Percentiles rank a stretch among this genome's conserved stretches.
phyloP scores from a whole-genome alignment of 352 stramenopile species.

The Hyaloperonospora brassicae region DNA sequence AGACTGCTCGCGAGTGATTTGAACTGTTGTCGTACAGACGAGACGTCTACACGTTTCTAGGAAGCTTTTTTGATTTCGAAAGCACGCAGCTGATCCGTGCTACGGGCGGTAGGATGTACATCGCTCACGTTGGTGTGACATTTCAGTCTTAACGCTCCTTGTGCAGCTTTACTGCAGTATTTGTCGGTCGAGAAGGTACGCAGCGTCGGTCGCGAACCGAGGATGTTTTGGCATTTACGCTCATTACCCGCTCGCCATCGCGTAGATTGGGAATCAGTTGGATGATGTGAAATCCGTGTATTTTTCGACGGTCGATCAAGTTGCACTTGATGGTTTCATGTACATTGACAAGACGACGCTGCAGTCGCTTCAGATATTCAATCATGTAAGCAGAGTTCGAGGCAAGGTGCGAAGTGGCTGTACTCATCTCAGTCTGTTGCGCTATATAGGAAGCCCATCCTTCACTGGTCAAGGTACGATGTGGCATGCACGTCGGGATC shows the following conservation, averaged over 20 bases:
- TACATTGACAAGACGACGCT: constrained; percentile 65
- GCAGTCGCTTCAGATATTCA: constrained; percentile 79
- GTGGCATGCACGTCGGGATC: background rate
- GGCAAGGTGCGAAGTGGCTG: background rate
- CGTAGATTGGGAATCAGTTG: constrained; percentile 76
- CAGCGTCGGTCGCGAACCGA: background rate
- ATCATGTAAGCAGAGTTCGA: constrained; percentile 32
- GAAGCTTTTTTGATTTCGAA: constrained; percentile 79
- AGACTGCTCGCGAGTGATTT: background rate
- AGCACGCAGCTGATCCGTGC: constrained; percentile 64
- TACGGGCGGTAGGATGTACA: constrained; percentile 43
- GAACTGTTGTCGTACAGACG: constrained; percentile 22
- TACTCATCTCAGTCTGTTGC: constrained; percentile 7
- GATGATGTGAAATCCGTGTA: constrained; percentile 46
- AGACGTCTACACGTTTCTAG: constrained; percentile 55
- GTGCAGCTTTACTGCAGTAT: constrained; percentile 57
- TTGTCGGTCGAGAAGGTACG: constrained; percentile 61
- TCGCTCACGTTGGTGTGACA: background rate
- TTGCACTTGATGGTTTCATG: constrained; percentile 73
- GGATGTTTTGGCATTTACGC: background rate
- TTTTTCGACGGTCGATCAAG: constrained; percentile 53
- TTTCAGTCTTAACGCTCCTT: background rate
- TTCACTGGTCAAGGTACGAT: constrained; percentile 59
- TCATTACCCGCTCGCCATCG: constrained; percentile 2
- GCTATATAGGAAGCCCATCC: constrained; percentile 61